Base-by-base conservation (phyloP, 116 monocot species). In the Iris pallida region DNA sequence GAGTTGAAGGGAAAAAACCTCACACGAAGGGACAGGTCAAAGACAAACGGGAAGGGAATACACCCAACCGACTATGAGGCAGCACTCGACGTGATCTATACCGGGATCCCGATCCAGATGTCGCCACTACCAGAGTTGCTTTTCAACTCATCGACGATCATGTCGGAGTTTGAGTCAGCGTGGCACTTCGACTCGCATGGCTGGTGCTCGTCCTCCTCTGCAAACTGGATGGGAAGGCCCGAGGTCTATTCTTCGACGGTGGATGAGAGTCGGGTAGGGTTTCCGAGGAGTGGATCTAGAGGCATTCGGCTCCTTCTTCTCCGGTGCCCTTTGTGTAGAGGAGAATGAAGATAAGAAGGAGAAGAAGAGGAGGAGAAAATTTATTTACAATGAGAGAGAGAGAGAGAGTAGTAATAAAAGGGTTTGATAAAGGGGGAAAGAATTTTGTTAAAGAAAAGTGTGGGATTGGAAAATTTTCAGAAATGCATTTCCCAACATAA, bases 171-270 rank as follows among this genome's bases (percentile, higher is more conserved):
- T 0, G 59, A 61, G 6, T 42, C 30, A 48, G 10, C 60, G 15
- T n/a, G 1, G 59, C 68, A 14, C 1, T 41, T 8, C 64, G 75
- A 44, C 18, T 85, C 6, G 74, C 69, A 30, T 83, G 83, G 83
- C 66, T 90, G 5, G 41, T 90, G 2, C 57, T 83, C 8, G 76
- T 83, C 5, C 79, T 90, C 12, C 72, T 79, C 15, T 71, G 81
- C 66, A 90, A 90, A 65, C 78, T 86, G 42, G 78, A 86, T 57
- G 30, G 51, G n/a, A 90, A 81, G 59, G 75, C n/a, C 90, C 0
- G 76, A 68, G 60, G 5, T 55, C 5, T 77, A 81, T 76, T 67
- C 54, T 8, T 76, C 81, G 2, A 71, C 54, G 42, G 84, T 88
- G 49, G 43, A 40, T 16, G 65, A 47, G 1, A 71, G 58, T 55